Base-by-base conservation (phyloP, 1,284 basidiomycete species). In the Apiotrichum montevideense region DNA sequence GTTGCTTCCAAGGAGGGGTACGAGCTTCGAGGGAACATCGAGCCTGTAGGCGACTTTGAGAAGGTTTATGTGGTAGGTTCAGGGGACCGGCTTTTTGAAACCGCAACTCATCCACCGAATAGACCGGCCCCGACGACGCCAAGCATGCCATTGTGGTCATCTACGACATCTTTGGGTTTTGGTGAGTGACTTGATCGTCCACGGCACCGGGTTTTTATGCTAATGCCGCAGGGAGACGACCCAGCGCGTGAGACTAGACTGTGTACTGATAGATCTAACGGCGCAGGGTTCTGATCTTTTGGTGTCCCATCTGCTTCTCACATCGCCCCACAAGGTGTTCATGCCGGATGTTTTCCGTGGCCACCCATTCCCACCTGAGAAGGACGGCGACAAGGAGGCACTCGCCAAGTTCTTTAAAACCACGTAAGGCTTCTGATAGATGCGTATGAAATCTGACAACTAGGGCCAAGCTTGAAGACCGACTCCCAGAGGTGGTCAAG, bases 141-240 rank as follows among this genome's bases (percentile, higher is more conserved):
- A 66, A 69, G 29, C 66, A 69, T 48, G 72, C 72, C 3, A 53
- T 70, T 10, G 67, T 74, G 1, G 68, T 70, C 35, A 61, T 71
- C 34, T 74, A 76, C 59, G 74, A 75, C 57, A 66, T 74, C 57
- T 74, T 74, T 56, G 72, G 72, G 2, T 71, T 74, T 54, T 72
- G 72, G 70, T 69, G 51, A 60, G 67, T 58, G 34, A 5, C 32
- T 21, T 21, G 21, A 21, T 21, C 21, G 21, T 21, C 21, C 21
- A 21, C 21, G 21, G 21, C 21, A 21, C 21, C 21, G 21, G 21
- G 21, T 21, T 21, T 21, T 21, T 21, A 21, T 21, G 56, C 59
- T 66, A 51, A 66, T 51, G 33, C 55, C 59, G 6, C 46, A 72
- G 70, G 70, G 72, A 74, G 57, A 72, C 72, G 6, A 71, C 72